A percentile compares a stretch with the other conserved stretches of the same genome.
Evolutionary conservation across 169 alveolate genomes (phyloP).

Genomic region (Eimeria sp.): DNA sequence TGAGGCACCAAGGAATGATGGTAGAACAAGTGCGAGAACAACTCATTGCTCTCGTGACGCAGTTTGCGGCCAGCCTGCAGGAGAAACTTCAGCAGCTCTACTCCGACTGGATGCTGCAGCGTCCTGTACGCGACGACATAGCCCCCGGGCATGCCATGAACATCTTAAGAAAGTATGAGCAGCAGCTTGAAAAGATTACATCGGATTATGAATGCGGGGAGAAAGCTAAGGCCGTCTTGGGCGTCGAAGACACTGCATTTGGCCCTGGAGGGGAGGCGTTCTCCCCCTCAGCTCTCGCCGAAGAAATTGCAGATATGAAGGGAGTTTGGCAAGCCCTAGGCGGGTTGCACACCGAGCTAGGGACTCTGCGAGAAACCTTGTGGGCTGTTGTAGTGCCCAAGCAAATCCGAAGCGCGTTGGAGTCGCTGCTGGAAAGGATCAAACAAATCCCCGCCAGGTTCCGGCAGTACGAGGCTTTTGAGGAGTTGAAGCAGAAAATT

Average conservation of each 20-base stretch:
- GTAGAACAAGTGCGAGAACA: slow-evolving; percentile 70
- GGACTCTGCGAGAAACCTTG: slow-evolving; percentile 91
- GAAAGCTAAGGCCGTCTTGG: slow-evolving; percentile 78
- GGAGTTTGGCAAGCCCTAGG: slow-evolving; percentile 95
- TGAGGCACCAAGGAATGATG: slow-evolving; percentile 83
- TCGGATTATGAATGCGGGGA: slow-evolving; percentile 57
- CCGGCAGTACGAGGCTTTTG: slow-evolving; percentile 96
- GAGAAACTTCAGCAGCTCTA: slow-evolving; percentile 79
- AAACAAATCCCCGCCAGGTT: slow-evolving; percentile 92
- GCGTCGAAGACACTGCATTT: slow-evolving; percentile 40
- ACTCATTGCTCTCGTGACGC: slow-evolving; percentile 63
- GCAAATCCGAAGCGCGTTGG: slow-evolving; percentile 91
- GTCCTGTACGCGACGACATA: slow-evolving; percentile 79
- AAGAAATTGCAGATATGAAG: slow-evolving; percentile 91
- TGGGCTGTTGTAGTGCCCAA: slow-evolving; percentile 93
- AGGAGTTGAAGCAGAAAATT: slow-evolving; percentile 89
- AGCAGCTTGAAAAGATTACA: slow-evolving; percentile 47
- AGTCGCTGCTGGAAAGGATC: slow-evolving; percentile 91
- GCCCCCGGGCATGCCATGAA: slow-evolving; percentile 79
- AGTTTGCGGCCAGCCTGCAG: slow-evolving; percentile 59
- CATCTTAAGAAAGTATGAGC: slow-evolving; percentile 60
- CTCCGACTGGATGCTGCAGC: slow-evolving; percentile 81
- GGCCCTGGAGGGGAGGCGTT: slow-evolving; percentile 31
- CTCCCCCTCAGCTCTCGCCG: slow-evolving; percentile 90
- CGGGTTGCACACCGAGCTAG: slow-evolving; percentile 89